These are phyloP conservation scores for Pachysandra terminalis DNA, from an alignment of 164 flowering plant species.

Conservation along the genomic window DNA sequence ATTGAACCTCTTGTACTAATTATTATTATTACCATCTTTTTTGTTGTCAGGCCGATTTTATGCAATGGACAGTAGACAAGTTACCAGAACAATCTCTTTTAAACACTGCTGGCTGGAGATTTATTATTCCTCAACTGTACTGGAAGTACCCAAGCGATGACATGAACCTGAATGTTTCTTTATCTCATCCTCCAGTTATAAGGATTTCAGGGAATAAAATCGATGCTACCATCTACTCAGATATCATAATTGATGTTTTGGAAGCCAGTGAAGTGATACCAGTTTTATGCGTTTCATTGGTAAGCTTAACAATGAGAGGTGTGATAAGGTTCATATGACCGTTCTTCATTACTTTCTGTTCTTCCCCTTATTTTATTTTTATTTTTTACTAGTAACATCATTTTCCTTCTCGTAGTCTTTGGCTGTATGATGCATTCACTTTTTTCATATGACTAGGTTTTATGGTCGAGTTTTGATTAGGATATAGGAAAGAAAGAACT, in stretches of 20 bases:
- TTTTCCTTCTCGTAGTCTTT: background rate
- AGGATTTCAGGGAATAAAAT: constrained; percentile 42
- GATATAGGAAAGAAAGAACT: background rate
- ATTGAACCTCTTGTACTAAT: background rate
- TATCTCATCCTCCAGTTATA: constrained; percentile 62
- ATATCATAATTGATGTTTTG: constrained; percentile 74
- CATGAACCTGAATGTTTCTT: constrained; percentile 68
- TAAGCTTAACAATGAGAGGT: constrained; percentile 29
- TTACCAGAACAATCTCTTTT: constrained; percentile 78
- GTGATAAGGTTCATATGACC: background rate
- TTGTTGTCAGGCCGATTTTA: constrained; percentile 53
- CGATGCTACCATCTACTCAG: constrained; percentile 51
- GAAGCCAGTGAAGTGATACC: constrained; percentile 55
- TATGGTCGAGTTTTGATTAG: background rate
- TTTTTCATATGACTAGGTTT: background rate
- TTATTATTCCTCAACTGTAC: constrained; percentile 81
- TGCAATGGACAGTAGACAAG: constrained; percentile 83
- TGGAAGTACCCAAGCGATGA: constrained; percentile 82
- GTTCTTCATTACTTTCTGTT: background rate
- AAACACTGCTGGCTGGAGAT: constrained; percentile 93
- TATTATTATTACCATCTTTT: background rate
- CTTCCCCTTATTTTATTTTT: background rate
- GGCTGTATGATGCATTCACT: background rate
- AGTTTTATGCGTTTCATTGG: constrained; percentile 84
- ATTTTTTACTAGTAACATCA: background rate